Conservation (phyloP, 164 flowering plant species). For the Akebia trifoliata region DNA sequence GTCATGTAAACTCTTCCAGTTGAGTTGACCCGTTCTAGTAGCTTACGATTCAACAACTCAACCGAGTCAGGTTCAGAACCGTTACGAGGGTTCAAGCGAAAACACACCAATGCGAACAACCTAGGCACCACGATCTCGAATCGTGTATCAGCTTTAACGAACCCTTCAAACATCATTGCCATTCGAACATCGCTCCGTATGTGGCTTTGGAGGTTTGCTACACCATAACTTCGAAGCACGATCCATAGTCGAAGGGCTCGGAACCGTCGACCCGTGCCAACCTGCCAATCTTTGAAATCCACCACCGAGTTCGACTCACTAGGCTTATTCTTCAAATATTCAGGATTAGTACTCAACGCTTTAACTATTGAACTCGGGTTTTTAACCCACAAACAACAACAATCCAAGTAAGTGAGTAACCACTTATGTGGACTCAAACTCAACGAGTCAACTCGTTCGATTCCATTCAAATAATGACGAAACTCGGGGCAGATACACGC, state of each 20-base stretch:
- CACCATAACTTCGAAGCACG: conserved; percentile 46
- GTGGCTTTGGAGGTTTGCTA: conserved; percentile 38
- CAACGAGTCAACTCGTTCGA: conserved; percentile 46
- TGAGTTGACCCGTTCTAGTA: conserved; percentile 45
- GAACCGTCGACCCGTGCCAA: conserved; percentile 47
- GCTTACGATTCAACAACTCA: conserved; percentile 38
- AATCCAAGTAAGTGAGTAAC: conserved; percentile 49
- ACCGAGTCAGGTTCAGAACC: not conserved
- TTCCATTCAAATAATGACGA: conserved; percentile 38
- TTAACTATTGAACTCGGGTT: conserved; percentile 20
- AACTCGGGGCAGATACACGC: conserved; percentile 73
- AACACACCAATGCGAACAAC: conserved; percentile 49
- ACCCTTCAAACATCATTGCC: conserved; percentile 43
- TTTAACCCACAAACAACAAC: conserved; percentile 61
- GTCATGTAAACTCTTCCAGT: conserved; percentile 43
- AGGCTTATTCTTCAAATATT: conserved; percentile 43
- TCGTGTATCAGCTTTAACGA: conserved; percentile 30
- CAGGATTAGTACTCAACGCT: conserved; percentile 44
- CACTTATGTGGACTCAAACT: conserved; percentile 61
- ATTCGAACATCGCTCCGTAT: conserved; percentile 39
- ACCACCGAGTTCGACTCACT: conserved; percentile 43
- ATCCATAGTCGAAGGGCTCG: conserved; percentile 53
- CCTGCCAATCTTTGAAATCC: conserved; percentile 72
- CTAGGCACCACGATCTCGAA: conserved; percentile 55
- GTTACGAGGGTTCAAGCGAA: conserved; percentile 28